These are phyloP conservation scores for Nitzschia putrida DNA, from an alignment of 108 stramenopile genomes.

Conservation along the genomic window DNA sequence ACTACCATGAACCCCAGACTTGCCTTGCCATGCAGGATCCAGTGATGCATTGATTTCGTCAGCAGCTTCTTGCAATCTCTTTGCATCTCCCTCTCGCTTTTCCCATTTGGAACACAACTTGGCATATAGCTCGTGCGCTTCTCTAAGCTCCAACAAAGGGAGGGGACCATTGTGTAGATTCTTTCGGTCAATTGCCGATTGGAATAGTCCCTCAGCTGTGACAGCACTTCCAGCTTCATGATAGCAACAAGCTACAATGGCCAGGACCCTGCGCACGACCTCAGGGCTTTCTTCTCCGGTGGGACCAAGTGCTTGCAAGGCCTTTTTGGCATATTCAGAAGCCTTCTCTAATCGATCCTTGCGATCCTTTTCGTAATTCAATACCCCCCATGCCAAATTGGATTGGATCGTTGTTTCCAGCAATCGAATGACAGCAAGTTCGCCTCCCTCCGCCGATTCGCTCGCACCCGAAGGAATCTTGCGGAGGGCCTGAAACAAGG, in stretches of 20 bases:
- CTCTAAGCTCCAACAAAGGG: constrained; percentile 54
- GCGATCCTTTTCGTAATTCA: constrained; percentile 38
- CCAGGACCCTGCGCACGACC: constrained; percentile 55
- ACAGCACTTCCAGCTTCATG: constrained; percentile 70
- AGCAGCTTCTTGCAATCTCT: constrained; percentile 47
- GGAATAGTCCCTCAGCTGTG: constrained; percentile 83
- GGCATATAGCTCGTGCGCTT: constrained; percentile 57
- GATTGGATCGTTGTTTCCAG: constrained; percentile 30
- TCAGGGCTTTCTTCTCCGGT: constrained; percentile 20
- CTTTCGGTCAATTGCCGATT: constrained; percentile 62
- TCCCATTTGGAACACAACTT: constrained; percentile 74
- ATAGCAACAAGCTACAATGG: constrained; percentile 72
- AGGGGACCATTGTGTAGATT: constrained; percentile 11
- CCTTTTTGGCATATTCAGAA: constrained; percentile 68
- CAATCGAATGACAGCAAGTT: constrained; percentile 3
- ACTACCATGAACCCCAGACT: constrained; percentile 40
- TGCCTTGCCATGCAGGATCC: constrained; percentile 51
- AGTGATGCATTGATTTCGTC: constrained; percentile 49
- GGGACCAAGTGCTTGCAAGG: constrained; percentile 60
- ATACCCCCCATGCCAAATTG: constrained; percentile 55
- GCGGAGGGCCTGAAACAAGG: constrained; percentile 38
- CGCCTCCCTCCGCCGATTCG: background rate
- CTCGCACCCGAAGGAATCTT: constrained; percentile 7
- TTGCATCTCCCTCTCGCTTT: constrained; percentile 68
- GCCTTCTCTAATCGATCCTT: constrained; percentile 53